Evolutionary conservation across 225 moss, liverwort and hornwort species (phyloP).

Genomic region (Sphagnum tenellum): DNA sequence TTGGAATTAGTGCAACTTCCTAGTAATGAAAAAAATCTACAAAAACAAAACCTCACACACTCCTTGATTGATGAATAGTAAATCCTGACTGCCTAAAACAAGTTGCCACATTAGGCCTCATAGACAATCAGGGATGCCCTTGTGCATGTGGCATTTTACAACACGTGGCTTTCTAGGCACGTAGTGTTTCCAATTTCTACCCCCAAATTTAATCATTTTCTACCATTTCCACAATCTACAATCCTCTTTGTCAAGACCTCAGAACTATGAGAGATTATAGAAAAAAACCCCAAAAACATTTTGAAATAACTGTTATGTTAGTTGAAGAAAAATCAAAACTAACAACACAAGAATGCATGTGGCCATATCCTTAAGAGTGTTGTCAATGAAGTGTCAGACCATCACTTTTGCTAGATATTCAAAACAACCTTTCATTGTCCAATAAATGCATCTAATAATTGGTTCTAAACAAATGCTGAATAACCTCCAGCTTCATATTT

Average conservation of each 20-base stretch:
- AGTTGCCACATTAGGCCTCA: slow-evolving; percentile 97
- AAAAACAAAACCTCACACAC: slow-evolving; percentile 59
- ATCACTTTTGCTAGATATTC: too few species aligned
- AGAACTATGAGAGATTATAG: too few species aligned
- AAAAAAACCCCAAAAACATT: too few species aligned
- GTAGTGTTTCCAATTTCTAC: slow-evolving; percentile 98
- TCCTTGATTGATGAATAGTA: slow-evolving; percentile 96
- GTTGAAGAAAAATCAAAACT: too few species aligned
- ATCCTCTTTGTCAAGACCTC: slow-evolving; percentile 50
- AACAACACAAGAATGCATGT: too few species aligned
- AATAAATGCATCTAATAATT: background rate
- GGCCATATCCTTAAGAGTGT: too few species aligned
- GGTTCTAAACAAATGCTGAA: background rate
- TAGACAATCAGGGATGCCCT: slow-evolving; percentile 94
- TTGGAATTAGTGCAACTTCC: too few species aligned
- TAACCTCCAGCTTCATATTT: too few species aligned
- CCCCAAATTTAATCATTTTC: slow-evolving; percentile 98
- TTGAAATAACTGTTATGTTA: too few species aligned
- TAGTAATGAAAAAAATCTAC: too few species aligned
- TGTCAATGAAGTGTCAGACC: too few species aligned
- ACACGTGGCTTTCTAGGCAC: slow-evolving; percentile 87
- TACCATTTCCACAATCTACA: slow-evolving; percentile 95
- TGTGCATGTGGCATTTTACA: slow-evolving; percentile 93
- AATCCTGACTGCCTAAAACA: slow-evolving; percentile 90
- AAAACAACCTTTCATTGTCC: background rate